Evolutionary conservation across 495 filamentous ascomycete species (phyloP).

Genomic region (Platismatia glauca): DNA sequence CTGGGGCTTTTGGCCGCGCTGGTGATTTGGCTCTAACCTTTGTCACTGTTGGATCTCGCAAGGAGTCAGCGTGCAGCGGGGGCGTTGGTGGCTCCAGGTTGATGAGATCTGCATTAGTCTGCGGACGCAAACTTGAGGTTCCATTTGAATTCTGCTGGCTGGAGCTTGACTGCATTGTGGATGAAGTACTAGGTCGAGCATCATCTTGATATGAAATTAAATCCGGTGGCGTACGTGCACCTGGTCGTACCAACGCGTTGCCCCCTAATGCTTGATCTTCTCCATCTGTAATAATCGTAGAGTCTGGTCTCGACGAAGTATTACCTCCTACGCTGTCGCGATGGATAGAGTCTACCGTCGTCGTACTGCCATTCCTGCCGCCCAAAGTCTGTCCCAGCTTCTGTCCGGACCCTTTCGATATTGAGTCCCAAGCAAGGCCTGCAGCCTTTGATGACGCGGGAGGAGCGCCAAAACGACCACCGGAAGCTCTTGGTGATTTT

Average conservation of each 20-base stretch:
- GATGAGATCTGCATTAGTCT: slow-evolving; percentile 18
- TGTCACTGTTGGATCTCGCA: slow-evolving; percentile 4
- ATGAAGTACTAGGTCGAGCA: slow-evolving; percentile 11
- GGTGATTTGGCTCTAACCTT: slow-evolving; percentile 15
- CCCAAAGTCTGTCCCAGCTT: slow-evolving; percentile 24
- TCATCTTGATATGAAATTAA: slow-evolving; percentile 5
- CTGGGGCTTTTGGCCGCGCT: slow-evolving; percentile 16
- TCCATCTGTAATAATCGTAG: slow-evolving; percentile 10
- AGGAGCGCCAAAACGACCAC: slow-evolving; percentile 31
- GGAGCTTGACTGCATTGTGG: background rate
- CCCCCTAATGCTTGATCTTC: slow-evolving; percentile 16
- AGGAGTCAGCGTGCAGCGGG: slow-evolving; percentile 6
- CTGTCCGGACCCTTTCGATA: slow-evolving; percentile 30
- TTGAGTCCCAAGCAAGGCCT: slow-evolving; percentile 70
- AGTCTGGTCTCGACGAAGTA: slow-evolving; percentile 19
- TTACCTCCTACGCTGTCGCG: slow-evolving; percentile 20
- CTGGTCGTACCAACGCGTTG: slow-evolving; percentile 13
- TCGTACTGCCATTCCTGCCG: slow-evolving; percentile 20
- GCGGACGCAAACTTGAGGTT: slow-evolving; percentile 1
- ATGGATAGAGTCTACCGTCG: slow-evolving; percentile 18
- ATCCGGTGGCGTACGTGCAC: slow-evolving; percentile 15
- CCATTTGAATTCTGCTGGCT: slow-evolving; percentile 5
- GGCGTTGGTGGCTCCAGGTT: slow-evolving; percentile 18
- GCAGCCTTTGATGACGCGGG: slow-evolving; percentile 76
- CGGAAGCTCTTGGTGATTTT: slow-evolving; percentile 36